Evolutionary conservation across 2,329 filamentous ascomycete genomes (phyloP).

Genomic region (Didymella glomerata): DNA sequence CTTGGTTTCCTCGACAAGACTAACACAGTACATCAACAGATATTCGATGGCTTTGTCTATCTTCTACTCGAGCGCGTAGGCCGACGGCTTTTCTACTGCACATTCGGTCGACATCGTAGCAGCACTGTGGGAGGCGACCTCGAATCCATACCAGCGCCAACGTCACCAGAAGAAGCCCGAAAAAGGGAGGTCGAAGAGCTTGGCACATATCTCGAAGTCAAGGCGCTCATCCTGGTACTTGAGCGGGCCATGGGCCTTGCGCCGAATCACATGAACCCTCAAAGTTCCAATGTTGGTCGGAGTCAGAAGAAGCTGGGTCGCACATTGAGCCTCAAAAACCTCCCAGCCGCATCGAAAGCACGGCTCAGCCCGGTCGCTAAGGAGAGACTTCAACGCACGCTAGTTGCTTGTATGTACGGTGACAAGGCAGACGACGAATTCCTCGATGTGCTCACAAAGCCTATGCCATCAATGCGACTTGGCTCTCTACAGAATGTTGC

Average conservation of each 20-base stretch:
- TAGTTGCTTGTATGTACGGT: conserved; percentile 56
- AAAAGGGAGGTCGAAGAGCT: conserved; percentile 35
- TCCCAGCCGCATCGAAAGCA: conserved; percentile 39
- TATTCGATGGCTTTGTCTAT: conserved; percentile 57
- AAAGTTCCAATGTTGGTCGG: conserved; percentile 5
- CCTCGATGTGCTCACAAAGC: conserved; percentile 54
- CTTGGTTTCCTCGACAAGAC: conserved; percentile 50
- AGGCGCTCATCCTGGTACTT: conserved; percentile 54
- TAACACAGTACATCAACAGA: conserved; percentile 45
- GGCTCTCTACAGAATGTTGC: conserved; percentile 41
- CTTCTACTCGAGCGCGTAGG: conserved; percentile 53
- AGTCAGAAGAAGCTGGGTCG: conserved; percentile 28
- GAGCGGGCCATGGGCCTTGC: conserved; percentile 52
- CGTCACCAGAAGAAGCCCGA: conserved; percentile 11
- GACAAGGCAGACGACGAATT: conserved; percentile 51
- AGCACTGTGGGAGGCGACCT: conserved; percentile 42
- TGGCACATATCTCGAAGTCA: conserved; percentile 48
- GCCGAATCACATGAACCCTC: conserved; percentile 47
- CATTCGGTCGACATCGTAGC: conserved; percentile 48
- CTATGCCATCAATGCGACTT: conserved; percentile 32
- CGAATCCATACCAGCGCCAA: conserved; percentile 18
- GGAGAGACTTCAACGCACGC: conserved; percentile 56
- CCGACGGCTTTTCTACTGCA: conserved; percentile 49
- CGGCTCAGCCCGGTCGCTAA: conserved; percentile 50
- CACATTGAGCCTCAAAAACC: conserved; percentile 36